These are phyloP conservation scores for Zygnema circumcarinatum DNA, from an alignment of 139 green algal species.

Conservation along the genomic window DNA sequence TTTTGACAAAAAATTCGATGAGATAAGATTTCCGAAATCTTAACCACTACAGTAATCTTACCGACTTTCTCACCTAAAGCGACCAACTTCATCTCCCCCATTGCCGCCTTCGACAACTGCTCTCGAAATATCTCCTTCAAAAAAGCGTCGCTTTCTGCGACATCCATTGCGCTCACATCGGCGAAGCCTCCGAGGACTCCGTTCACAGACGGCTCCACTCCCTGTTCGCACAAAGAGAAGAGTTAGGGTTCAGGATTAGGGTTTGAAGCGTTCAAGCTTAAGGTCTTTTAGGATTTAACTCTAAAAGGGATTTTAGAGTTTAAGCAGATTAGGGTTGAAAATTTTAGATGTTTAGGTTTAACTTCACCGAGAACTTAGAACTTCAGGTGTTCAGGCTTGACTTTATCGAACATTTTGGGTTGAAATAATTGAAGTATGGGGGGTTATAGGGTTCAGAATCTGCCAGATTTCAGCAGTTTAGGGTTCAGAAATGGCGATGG, in stretches of 20 bases:
- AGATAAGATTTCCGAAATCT: neutral
- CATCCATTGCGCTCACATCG: conserved; percentile 77
- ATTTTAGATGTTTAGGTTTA: no score
- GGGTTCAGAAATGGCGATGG: no score
- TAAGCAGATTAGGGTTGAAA: neutral
- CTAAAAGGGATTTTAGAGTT: neutral
- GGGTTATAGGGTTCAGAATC: no score
- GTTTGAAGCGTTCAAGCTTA: neutral
- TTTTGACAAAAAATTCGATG: no score
- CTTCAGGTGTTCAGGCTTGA: no score
- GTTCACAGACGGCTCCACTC: conserved; percentile 54
- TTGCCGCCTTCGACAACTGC: conserved; percentile 1
- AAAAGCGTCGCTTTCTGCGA: conserved; percentile 61
- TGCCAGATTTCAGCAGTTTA: no score
- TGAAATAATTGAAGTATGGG: no score
- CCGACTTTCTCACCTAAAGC: neutral
- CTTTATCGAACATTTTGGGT: no score
- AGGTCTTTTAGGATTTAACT: neutral
- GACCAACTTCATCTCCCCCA: neutral
- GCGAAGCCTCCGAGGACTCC: conserved; percentile 73
- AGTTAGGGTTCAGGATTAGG: conserved; percentile 4
- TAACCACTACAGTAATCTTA: no score
- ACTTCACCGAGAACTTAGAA: no score
- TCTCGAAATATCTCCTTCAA: conserved; percentile 40
- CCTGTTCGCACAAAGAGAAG: conserved; percentile 19